Percentiles rank a stretch among this genome's conserved stretches.
These are phyloP conservation scores for Bondarzewia mesenterica DNA, from an alignment of 1,284 basidiomycete genomes.

Conservation along the genomic window DNA sequence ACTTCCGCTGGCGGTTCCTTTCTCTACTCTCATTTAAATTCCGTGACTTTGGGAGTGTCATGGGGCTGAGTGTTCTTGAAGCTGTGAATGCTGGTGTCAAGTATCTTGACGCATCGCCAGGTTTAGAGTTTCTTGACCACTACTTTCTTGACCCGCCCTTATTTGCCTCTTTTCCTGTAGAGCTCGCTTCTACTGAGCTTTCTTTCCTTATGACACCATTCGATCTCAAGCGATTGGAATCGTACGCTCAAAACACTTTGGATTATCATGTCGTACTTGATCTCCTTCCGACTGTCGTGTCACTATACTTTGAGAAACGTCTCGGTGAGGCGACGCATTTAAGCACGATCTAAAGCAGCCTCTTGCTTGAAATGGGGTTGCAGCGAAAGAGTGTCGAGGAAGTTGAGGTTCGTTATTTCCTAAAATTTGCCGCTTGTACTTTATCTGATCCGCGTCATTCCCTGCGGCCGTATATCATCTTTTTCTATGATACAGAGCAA, in stretches of 20 bases:
- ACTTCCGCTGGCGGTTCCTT: conserved; percentile 92
- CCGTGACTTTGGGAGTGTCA: conserved; percentile 85
- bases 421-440: background rate
- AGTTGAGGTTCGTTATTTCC: conserved; percentile 53
- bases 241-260: conserved; percentile 93
- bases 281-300: conserved; percentile 74
- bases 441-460: background rate
- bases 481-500: conserved; percentile 42
- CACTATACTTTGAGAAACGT: conserved; percentile 79
- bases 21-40: conserved; percentile 91
- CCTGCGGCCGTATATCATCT: background rate
- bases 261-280: conserved; percentile 97
- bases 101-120: conserved; percentile 37
- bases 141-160: background rate
- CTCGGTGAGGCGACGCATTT: conserved; percentile 57
- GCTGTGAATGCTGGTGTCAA: conserved; percentile 69
- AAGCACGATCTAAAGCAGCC: conserved; percentile 82
- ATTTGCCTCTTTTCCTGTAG: conserved; percentile 30
- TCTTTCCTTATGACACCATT: conserved; percentile 78
- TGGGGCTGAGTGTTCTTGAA: conserved; percentile 84
- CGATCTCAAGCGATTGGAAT: conserved; percentile 92
- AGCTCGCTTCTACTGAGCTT: conserved; percentile 60
- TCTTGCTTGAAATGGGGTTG: conserved; percentile 83
- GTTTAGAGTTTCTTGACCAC: conserved; percentile 22
- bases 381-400: conserved; percentile 92